These are phyloP conservation scores for Wickerhamomyces ciferrii DNA, from an alignment of 805 yeast species.

Conservation along the genomic window DNA sequence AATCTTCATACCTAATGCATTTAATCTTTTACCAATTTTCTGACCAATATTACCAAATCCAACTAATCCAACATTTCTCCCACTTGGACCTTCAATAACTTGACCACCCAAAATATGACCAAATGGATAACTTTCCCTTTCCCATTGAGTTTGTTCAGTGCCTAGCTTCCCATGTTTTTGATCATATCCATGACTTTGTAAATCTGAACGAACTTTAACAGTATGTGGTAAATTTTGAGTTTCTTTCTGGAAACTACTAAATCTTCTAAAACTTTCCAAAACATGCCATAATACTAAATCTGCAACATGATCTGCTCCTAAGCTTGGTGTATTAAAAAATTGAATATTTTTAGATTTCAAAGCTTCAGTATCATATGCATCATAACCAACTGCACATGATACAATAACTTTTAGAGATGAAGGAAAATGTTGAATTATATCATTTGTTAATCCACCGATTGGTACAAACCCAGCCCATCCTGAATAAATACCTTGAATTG, in stretches of 20 bases:
- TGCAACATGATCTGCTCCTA: slow-evolving; percentile 58
- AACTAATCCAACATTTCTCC: slow-evolving; percentile 46
- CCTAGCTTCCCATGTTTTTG: slow-evolving; percentile 25
- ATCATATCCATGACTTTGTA: slow-evolving; percentile 27
- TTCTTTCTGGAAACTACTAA: slow-evolving; percentile 29
- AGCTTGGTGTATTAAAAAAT: slow-evolving; percentile 40
- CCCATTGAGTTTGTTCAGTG: slow-evolving; percentile 20
- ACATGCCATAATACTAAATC: slow-evolving; percentile 56
- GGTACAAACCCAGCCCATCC: slow-evolving; percentile 52
- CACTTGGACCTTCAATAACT: slow-evolving; percentile 38
- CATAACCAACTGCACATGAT: slow-evolving; percentile 55
- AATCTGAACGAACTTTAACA: slow-evolving; percentile 29
- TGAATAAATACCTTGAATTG: slow-evolving; percentile 42
- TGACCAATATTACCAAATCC: slow-evolving; percentile 63
- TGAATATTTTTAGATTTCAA: slow-evolving; percentile 34
- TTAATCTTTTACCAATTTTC: slow-evolving; percentile 43
- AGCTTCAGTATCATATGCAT: slow-evolving; percentile 38
- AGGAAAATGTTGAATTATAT: slow-evolving; percentile 41
- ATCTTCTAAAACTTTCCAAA: slow-evolving; percentile 48
- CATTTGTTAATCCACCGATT: slow-evolving; percentile 44
- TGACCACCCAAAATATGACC: slow-evolving; percentile 35
- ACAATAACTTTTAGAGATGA: slow-evolving; percentile 39
- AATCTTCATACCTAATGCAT: slow-evolving; percentile 52
- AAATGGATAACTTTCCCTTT: slow-evolving; percentile 26
- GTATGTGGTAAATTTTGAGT: slow-evolving; percentile 33